phyloP scores from a whole-genome alignment of 2,329 filamentous ascomycete genomes.

The Talaromyces sp. region DNA sequence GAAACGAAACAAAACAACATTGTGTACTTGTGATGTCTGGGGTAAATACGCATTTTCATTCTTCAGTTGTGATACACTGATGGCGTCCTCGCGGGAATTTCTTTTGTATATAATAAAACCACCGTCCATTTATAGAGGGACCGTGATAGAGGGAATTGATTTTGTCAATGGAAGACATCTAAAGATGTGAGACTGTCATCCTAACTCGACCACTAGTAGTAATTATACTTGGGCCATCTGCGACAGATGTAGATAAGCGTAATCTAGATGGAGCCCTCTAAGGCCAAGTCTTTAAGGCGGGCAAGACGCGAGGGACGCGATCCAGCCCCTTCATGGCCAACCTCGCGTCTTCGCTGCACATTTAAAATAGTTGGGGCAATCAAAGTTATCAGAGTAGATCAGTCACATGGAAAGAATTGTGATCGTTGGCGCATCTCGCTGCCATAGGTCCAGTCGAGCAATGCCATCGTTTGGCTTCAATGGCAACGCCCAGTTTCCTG shows the following conservation, averaged over 20 bases:
- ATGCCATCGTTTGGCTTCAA: not conserved
- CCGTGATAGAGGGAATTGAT: not conserved
- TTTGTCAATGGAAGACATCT: not conserved
- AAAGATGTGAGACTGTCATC: not conserved
- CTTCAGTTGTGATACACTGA: not conserved
- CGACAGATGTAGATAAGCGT: not conserved
- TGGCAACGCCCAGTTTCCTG: not conserved
- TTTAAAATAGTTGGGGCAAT: not conserved
- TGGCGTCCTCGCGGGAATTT: not conserved
- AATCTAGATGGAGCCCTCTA: not conserved
- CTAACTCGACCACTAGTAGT: not conserved
- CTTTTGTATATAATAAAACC: not conserved
- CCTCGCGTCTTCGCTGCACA: not conserved
- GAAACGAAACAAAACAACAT: not conserved
- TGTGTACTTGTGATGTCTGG: not conserved
- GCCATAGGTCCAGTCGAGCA: not conserved
- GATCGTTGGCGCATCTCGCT: not conserved
- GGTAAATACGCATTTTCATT: not conserved
- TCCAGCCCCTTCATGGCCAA: not conserved
- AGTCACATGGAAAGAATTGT: not conserved
- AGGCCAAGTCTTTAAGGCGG: not conserved
- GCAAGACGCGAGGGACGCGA: not conserved
- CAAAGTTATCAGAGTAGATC: not conserved
- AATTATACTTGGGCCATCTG: too few relatives aligned
- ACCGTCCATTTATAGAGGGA: not conserved